phyloP scores from a whole-genome alignment of 768 basidiomycete species.

The Tulasnella sp. region DNA sequence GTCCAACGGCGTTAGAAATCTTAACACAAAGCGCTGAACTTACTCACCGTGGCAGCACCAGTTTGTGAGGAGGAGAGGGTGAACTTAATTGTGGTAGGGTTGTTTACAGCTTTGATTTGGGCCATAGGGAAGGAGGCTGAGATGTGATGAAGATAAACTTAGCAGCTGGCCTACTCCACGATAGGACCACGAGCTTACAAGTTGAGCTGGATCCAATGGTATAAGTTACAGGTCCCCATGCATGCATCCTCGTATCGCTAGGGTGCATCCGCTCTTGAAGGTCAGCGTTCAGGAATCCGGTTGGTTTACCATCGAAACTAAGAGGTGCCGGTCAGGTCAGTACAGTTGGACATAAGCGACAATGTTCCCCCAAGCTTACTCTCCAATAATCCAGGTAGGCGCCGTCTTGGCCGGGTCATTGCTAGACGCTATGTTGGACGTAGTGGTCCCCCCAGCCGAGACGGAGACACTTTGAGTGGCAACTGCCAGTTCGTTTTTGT shows the following conservation, averaged over 20 bases:
- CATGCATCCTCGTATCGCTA: not conserved
- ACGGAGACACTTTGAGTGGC: conserved; percentile 52
- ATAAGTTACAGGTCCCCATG: not conserved
- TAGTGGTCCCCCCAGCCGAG: conserved; percentile 48
- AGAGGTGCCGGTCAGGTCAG: not conserved
- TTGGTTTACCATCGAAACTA: conserved; percentile 20
- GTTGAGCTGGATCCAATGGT: not conserved
- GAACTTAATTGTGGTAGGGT: conserved; percentile 46
- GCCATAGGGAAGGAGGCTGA: conserved; percentile 52
- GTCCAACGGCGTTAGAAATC: not conserved
- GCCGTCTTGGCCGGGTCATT: conserved; percentile 36
- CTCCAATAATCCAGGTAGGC: conserved; percentile 14
- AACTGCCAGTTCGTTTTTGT: conserved; percentile 52
- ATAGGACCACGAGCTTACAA: not conserved
- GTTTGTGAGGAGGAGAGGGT: conserved; percentile 42
- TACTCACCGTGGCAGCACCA: conserved; percentile 49
- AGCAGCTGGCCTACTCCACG: not conserved
- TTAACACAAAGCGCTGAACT: conserved; percentile 30
- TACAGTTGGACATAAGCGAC: not conserved
- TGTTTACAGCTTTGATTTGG: conserved; percentile 55
- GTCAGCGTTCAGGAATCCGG: conserved; percentile 53
- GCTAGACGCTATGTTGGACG: conserved; percentile 39
- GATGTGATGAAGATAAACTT: not conserved
- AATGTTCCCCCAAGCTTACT: not conserved
- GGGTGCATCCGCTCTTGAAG: conserved; percentile 20